Conservation (phyloP, 768 basidiomycete species). For the Pseudohyphozyma bogoriensis region DNA sequence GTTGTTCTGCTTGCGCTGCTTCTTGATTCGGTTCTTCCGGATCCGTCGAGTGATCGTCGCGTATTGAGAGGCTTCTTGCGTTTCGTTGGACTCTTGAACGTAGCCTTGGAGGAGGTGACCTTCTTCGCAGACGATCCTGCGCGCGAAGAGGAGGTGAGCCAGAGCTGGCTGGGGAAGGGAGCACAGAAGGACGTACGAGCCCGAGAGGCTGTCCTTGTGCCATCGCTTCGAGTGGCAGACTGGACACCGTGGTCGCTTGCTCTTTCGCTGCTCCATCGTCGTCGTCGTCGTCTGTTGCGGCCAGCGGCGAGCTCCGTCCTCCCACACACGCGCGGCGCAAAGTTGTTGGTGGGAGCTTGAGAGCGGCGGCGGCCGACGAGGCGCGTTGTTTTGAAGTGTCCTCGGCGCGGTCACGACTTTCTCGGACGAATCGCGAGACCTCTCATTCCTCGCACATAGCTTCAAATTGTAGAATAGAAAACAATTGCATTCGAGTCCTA, state of each 20-base stretch:
- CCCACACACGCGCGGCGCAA: too few relatives aligned
- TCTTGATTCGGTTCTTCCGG: constrained; percentile 9
- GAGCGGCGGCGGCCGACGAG: too few relatives aligned
- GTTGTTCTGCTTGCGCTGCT: constrained; percentile 1
- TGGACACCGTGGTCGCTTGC: constrained; percentile 22
- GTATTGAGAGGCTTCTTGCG: constrained; percentile 13
- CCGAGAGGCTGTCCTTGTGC: constrained; percentile 23
- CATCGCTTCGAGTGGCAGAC: constrained; percentile 17
- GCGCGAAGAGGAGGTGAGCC: neutral
- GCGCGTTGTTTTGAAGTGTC: too few relatives aligned
- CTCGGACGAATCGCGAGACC: too few relatives aligned
- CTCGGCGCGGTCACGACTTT: too few relatives aligned
- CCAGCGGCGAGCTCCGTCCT: too few relatives aligned
- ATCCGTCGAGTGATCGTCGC: constrained; percentile 10
- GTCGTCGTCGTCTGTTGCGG: too few relatives aligned
- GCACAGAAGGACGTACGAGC: constrained; percentile 3
- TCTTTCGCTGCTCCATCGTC: too few relatives aligned
- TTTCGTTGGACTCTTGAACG: constrained; percentile 25
- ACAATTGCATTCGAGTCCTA: too few relatives aligned
- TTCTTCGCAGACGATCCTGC: constrained; percentile 26
- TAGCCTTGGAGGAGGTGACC: constrained; percentile 26
- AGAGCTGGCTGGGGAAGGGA: neutral
- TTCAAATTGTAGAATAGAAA: too few relatives aligned
- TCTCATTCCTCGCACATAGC: too few relatives aligned
- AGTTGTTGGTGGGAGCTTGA: too few relatives aligned